Evolutionary conservation across 148 eudicot genomes (phyloP).

Genomic region (Rhododendron ovatum): DNA sequence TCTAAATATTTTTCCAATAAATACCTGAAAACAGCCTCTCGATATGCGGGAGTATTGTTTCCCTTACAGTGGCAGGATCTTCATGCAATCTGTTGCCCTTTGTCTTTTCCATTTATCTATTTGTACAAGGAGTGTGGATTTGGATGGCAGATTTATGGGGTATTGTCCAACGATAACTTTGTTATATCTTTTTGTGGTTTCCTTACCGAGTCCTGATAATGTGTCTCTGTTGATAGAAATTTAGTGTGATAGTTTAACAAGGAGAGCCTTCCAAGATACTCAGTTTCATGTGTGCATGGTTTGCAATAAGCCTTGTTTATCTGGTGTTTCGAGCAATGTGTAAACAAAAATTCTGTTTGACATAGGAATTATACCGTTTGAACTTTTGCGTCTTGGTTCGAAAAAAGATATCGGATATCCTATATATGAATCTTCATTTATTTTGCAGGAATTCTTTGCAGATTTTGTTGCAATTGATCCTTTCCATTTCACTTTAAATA

Average conservation of each 20-base stretch:
- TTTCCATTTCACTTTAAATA: slow-evolving; percentile 77
- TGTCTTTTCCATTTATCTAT: neutral
- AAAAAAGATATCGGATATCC: neutral
- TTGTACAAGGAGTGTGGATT: neutral
- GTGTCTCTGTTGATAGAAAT: neutral
- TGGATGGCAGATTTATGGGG: neutral
- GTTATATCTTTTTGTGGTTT: neutral
- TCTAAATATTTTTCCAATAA: neutral
- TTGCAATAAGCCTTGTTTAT: neutral
- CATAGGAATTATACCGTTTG: neutral
- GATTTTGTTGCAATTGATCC: slow-evolving; percentile 88
- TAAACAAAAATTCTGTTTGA: neutral
- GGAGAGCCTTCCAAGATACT: neutral
- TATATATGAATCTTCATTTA: neutral
- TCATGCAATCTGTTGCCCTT: neutral
- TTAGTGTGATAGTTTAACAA: neutral
- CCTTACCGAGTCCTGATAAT: neutral
- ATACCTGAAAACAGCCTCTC: neutral
- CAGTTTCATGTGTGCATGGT: neutral
- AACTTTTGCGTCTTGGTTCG: neutral
- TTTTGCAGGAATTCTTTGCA: slow-evolving; percentile 83
- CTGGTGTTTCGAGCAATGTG: neutral
- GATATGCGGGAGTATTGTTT: neutral
- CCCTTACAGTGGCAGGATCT: neutral
- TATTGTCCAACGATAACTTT: neutral